Conservation (phyloP, 2,329 filamentous ascomycete species). For the Paracoccidioides lutzii region DNA sequence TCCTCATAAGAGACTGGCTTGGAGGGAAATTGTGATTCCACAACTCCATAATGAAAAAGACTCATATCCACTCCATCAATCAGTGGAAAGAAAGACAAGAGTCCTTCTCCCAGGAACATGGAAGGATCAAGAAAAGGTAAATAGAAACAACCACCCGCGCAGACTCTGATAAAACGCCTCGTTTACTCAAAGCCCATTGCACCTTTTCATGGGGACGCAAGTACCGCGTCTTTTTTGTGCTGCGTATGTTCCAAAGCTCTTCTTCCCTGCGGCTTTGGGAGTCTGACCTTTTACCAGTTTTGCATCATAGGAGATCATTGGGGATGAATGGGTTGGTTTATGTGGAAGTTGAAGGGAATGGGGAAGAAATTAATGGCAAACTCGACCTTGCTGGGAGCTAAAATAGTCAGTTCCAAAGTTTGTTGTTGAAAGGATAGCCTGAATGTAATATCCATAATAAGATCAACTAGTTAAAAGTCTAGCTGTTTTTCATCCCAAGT, state of each 20-base stretch:
- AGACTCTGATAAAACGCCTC: neutral
- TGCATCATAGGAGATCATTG: constrained; percentile 29
- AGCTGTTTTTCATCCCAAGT: neutral
- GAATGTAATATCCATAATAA: neutral
- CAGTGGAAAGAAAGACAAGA: neutral
- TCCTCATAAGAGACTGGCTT: neutral
- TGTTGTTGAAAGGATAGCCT: neutral
- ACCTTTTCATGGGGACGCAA: neutral
- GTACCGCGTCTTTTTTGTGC: neutral
- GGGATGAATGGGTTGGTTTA: constrained; percentile 6
- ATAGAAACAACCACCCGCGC: neutral
- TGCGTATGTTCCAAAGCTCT: constrained; percentile 6
- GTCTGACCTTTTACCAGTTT: constrained; percentile 38
- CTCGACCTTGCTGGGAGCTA: neutral
- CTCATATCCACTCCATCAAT: neutral
- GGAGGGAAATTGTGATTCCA: neutral
- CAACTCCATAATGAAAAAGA: neutral
- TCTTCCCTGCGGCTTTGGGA: constrained; percentile 10
- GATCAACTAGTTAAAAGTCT: neutral
- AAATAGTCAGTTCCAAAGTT: neutral
- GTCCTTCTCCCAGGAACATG: neutral
- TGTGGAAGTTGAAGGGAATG: neutral
- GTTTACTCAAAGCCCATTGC: neutral
- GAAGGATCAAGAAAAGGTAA: neutral
- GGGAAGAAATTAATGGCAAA: neutral